Evolutionary conservation across 371 early-diverging fungal species (phyloP).

Genomic region (Mycotypha africana): DNA sequence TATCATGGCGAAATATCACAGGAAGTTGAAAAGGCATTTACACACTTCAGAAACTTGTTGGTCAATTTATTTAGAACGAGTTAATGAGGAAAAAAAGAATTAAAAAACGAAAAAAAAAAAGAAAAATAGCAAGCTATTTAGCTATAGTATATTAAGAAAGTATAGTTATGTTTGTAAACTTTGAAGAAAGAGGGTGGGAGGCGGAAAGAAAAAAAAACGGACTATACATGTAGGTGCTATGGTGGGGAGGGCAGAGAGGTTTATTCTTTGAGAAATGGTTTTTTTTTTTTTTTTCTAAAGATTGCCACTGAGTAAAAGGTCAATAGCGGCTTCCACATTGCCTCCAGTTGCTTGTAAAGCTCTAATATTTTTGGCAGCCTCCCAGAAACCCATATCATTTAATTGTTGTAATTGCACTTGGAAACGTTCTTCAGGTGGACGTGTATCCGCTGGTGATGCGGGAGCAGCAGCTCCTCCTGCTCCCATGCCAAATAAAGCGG

Average conservation of each 20-base stretch:
- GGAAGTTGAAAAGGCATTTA: constrained; percentile 33
- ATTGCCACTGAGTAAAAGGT: constrained; percentile 61
- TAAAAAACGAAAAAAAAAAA: too few species aligned
- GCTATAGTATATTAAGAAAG: too few species aligned
- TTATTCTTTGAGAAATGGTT: too few species aligned
- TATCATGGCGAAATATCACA: constrained; percentile 2
- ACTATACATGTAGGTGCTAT: too few species aligned
- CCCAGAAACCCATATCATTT: constrained; percentile 96
- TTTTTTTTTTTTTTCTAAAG: constrained; percentile 6
- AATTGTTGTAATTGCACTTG: constrained; percentile 88
- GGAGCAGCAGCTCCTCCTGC: constrained; percentile 18
- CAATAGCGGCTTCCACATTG: constrained; percentile 92
- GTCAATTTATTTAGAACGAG: constrained; percentile 36
- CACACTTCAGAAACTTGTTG: constrained; percentile 32
- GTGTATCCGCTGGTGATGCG: constrained; percentile 32
- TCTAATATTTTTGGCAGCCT: constrained; percentile 84
- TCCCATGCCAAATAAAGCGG: constrained; percentile 28
- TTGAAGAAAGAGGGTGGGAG: too few species aligned
- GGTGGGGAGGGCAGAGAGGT: too few species aligned
- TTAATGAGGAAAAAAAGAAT: constrained; percentile 10
- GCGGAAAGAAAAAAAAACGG: too few species aligned
- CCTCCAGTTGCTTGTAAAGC: constrained; percentile 84
- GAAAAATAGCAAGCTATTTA: too few species aligned
- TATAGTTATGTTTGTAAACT: too few species aligned
- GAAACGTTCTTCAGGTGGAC: constrained; percentile 89